Conservation (phyloP, 2,329 filamentous ascomycete species). For the Lachnellula occidentalis region DNA sequence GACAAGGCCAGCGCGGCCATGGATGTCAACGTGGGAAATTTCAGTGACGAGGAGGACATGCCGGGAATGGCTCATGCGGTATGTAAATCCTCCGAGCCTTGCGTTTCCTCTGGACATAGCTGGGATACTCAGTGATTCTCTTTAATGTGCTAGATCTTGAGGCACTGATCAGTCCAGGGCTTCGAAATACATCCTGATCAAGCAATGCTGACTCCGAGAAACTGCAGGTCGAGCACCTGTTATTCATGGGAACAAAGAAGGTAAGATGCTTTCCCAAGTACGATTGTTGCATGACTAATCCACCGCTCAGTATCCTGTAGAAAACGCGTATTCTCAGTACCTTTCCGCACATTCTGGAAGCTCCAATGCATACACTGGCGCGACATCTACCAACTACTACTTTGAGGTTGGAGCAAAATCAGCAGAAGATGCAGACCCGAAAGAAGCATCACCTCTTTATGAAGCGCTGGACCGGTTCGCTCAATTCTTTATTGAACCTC, state of each 20-base stretch:
- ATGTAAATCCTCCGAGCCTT: too few relatives aligned
- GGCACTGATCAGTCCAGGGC: too few relatives aligned
- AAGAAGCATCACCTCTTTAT: slow-evolving; percentile 59
- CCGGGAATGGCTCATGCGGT: slow-evolving; percentile 94
- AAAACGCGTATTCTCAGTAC: slow-evolving; percentile 95
- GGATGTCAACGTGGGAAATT: slow-evolving; percentile 93
- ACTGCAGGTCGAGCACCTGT: slow-evolving; percentile 71
- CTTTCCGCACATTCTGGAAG: slow-evolving; percentile 83
- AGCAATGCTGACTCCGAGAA: slow-evolving; percentile 29
- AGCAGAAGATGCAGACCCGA: slow-evolving; percentile 57
- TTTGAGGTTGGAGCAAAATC: slow-evolving; percentile 88
- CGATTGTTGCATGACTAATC: slow-evolving; percentile 8
- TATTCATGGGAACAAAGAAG: slow-evolving; percentile 99
- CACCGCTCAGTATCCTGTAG: slow-evolving; percentile 66
- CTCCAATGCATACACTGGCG: slow-evolving; percentile 91
- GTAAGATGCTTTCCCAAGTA: slow-evolving; percentile 34
- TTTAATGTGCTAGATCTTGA: not conserved
- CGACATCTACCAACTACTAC: slow-evolving; percentile 95
- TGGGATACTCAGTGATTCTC: too few relatives aligned
- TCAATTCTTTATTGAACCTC: slow-evolving; percentile 67
- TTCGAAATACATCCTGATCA: not conserved
- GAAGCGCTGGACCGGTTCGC: slow-evolving; percentile 69
- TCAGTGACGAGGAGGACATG: slow-evolving; percentile 86
- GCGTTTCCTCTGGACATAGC: too few relatives aligned
- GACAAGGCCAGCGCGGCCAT: slow-evolving; percentile 95